Base-by-base conservation (phyloP, 768 basidiomycete genomes). In the Daedaleopsis nitida region DNA sequence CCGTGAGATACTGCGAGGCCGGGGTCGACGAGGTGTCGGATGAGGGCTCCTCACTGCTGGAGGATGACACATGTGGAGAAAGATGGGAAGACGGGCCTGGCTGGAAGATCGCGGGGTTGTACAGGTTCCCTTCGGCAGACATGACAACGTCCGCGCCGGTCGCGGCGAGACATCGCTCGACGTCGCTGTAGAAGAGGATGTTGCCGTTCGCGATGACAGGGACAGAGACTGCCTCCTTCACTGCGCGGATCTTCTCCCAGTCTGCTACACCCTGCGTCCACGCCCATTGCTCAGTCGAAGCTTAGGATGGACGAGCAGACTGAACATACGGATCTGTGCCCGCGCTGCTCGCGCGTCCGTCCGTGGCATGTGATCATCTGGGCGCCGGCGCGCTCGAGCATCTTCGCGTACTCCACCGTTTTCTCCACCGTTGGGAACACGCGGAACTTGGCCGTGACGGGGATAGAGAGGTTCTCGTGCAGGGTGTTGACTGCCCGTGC, bases 171-270 rank as follows among this genome's bases (percentile, higher is more conserved):
- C 95, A 98, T 12, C 79, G 77, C 53, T 82, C 80, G 50, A 98
- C 84, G 73, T 98, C 96, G n/a, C 85, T 81, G 47, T 89, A 83
- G 72, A 88, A 93, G 13, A 98, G 86, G 60, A 98, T 85, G 73
- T 98, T 98, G 32, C 97, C 97, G 73, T 99, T 99, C 0, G 96
- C 96, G 72, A 99, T 92, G 5, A 99, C 95, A 3, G 96, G 96
- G 0, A 99, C 84, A 0, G 85, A 86, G 39, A 98, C 92, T 0
- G 92, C 91, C 66, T 90, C 74, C 73, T 96, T 97, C 67, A 99
- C 94, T 0, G 93, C 92, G 9, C 83, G 83, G 69, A 99, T 98
- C 74, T 97, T 89, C 24, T 77, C 78, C 91, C 92, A 97, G 68
- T 93, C 92, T 7, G 94, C 94, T 12, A 96, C 73, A 17, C 95